Percentiles rank a stretch among this genome's conserved stretches.
phyloP scores from a whole-genome alignment of 768 basidiomycete genomes.

The Boletus tomentosulus region DNA sequence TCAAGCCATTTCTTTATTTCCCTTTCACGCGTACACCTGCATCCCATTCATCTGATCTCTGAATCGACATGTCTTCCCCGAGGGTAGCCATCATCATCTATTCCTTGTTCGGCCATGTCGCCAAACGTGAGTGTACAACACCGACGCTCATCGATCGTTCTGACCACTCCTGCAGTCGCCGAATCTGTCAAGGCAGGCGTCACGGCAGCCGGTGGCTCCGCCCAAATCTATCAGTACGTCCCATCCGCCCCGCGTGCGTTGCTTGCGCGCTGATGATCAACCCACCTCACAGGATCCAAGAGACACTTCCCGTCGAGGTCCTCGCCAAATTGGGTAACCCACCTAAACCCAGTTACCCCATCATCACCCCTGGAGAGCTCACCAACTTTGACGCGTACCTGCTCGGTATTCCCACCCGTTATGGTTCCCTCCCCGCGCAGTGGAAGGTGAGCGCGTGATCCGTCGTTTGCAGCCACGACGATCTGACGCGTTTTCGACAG shows the following conservation, averaged over 20 bases:
- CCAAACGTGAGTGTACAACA: slow-evolving; percentile 45
- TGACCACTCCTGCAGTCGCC: slow-evolving; percentile 48
- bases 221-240: slow-evolving; percentile 53
- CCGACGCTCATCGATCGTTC: not conserved
- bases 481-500: slow-evolving; percentile 30
- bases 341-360: slow-evolving; percentile 56
- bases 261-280: too few species aligned
- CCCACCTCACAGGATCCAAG: slow-evolving; percentile 50
- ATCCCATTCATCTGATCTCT: not conserved
- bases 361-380: slow-evolving; percentile 13
- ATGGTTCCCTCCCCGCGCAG: slow-evolving; percentile 44
- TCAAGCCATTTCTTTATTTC: not conserved
- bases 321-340: slow-evolving; percentile 67
- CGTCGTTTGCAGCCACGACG: not conserved
- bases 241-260: not conserved
- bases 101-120: slow-evolving; percentile 70
- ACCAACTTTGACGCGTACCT: slow-evolving; percentile 36
- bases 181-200: slow-evolving; percentile 48
- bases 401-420: slow-evolving; percentile 43
- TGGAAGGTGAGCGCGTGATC: slow-evolving; percentile 51
- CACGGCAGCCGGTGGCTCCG: slow-evolving; percentile 45
- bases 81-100: slow-evolving; percentile 72
- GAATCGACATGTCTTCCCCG: slow-evolving; percentile 39
- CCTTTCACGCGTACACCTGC: not conserved
- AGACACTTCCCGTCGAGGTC: slow-evolving; percentile 71